phyloP scores from a whole-genome alignment of 2,329 filamentous ascomycete genomes.

The Myotisia sp. region DNA sequence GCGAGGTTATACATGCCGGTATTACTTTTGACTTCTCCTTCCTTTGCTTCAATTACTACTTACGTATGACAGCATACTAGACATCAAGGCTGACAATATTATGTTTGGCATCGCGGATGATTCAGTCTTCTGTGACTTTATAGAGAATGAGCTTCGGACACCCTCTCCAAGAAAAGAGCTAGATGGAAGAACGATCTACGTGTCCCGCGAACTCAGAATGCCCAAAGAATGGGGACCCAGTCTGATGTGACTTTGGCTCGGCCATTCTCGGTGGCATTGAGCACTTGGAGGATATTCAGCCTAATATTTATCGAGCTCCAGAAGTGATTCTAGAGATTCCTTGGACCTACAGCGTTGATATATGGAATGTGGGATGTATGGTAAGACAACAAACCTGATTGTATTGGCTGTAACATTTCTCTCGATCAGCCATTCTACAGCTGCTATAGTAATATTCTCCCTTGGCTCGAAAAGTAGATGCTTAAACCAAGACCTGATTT shows the following conservation, averaged over 20 bases:
- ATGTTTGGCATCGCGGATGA: constrained; percentile 17
- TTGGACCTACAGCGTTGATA: constrained; percentile 38
- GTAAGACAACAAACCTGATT: constrained; percentile 18
- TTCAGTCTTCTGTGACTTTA: constrained; percentile 16
- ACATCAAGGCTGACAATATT: constrained; percentile 19
- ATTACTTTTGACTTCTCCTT: background rate
- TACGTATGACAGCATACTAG: constrained; percentile 10
- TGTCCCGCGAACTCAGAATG: constrained; percentile 14
- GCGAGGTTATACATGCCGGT: constrained; percentile 17
- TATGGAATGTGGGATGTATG: constrained; percentile 36
- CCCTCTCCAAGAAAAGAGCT: constrained; percentile 16
- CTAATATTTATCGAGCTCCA: constrained; percentile 24
- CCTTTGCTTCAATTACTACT: background rate
- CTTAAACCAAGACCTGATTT: too few relatives aligned
- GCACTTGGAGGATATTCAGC: constrained; percentile 13
- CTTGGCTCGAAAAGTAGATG: too few relatives aligned
- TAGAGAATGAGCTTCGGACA: constrained; percentile 13
- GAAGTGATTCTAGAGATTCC: constrained; percentile 35
- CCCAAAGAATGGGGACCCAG: constrained; percentile 15
- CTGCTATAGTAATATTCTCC: too few relatives aligned
- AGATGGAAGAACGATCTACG: constrained; percentile 15
- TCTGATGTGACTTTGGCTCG: constrained; percentile 18
- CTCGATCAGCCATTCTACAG: constrained; percentile 18
- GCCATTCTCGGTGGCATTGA: constrained; percentile 7
- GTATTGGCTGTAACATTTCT: constrained; percentile 6